These are phyloP conservation scores for Phytophthora pluvialis DNA, from an alignment of 352 stramenopile species.

Conservation along the genomic window DNA sequence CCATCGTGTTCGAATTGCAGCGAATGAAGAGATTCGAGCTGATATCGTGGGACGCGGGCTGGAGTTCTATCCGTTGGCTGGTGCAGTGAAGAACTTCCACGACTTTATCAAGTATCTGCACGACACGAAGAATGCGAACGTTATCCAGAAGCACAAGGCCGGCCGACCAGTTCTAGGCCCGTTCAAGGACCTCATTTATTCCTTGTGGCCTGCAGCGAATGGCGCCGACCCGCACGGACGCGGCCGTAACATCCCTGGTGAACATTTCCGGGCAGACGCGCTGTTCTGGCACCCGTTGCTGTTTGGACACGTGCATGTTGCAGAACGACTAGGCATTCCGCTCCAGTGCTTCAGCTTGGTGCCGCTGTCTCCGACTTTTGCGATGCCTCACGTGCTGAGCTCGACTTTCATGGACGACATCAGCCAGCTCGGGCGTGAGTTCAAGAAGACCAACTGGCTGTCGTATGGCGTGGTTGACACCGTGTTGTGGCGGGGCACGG, in stretches of 20 bases:
- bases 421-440: slow-evolving; percentile 31
- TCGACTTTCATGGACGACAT: slow-evolving; percentile 37
- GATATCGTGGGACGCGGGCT: slow-evolving; percentile 53
- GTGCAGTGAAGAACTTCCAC: slow-evolving; percentile 35
- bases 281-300: slow-evolving; percentile 50
- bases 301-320: slow-evolving; percentile 49
- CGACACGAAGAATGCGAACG: slow-evolving; percentile 36
- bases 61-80: slow-evolving; percentile 59
- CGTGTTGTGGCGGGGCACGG: slow-evolving; percentile 39
- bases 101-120: slow-evolving; percentile 47
- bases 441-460: slow-evolving; percentile 46
- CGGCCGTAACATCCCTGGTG: slow-evolving; percentile 35
- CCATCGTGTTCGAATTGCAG: slow-evolving; percentile 86
- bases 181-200: slow-evolving; percentile 45
- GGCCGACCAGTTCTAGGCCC: slow-evolving; percentile 27
- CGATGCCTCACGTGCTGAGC: slow-evolving; percentile 54
- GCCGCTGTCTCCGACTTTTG: slow-evolving; percentile 46
- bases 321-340: slow-evolving; percentile 51
- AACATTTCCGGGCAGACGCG: slow-evolving; percentile 49
- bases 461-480: slow-evolving; percentile 52
- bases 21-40: slow-evolving; percentile 64
- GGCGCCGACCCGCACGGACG: slow-evolving; percentile 34
- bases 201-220: slow-evolving; percentile 42
- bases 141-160: slow-evolving; percentile 36
- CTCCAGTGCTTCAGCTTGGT: slow-evolving; percentile 49